Conservation (phyloP, 192 early-diverging fungal species). For the Paraglomus brasilianum region DNA sequence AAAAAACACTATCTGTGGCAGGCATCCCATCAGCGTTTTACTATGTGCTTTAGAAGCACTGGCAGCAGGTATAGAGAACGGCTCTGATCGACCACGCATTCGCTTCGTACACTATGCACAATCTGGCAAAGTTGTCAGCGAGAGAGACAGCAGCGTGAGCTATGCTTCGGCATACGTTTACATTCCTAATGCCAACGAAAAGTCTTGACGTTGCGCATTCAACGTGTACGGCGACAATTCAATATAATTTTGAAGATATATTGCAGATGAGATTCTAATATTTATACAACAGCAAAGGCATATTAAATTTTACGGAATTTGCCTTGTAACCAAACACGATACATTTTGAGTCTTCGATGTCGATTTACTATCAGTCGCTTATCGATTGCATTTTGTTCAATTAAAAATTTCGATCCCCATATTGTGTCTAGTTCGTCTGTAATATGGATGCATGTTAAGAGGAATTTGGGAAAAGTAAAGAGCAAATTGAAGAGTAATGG, state of each 20-base stretch:
- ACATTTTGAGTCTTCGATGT: conserved; percentile 91
- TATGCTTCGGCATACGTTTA: conserved; percentile 31
- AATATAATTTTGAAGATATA: no score
- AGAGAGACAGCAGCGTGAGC: conserved; percentile 25
- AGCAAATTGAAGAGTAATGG: conserved; percentile 30
- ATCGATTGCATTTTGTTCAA: conserved; percentile 92
- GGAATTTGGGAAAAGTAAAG: background rate
- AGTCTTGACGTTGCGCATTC: no score
- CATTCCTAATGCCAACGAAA: background rate
- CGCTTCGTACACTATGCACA: conserved; percentile 88
- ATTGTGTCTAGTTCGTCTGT: conserved; percentile 51
- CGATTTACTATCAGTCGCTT: conserved; percentile 92
- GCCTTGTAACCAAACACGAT: conserved; percentile 94
- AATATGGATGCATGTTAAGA: background rate
- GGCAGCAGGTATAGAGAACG: conserved; percentile 13
- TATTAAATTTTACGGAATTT: conserved; percentile 76
- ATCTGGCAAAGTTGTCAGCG: conserved; percentile 52
- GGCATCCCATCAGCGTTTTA: conserved; percentile 85
- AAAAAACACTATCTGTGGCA: conserved; percentile 92
- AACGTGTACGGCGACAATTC: no score
- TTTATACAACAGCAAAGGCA: no score
- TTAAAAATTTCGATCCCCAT: conserved; percentile 59
- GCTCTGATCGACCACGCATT: conserved; percentile 34
- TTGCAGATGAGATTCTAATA: no score
- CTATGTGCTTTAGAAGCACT: conserved; percentile 61